Base-by-base conservation (phyloP, 176 grass and related monocot species). In the Aegilops umbellulata region DNA sequence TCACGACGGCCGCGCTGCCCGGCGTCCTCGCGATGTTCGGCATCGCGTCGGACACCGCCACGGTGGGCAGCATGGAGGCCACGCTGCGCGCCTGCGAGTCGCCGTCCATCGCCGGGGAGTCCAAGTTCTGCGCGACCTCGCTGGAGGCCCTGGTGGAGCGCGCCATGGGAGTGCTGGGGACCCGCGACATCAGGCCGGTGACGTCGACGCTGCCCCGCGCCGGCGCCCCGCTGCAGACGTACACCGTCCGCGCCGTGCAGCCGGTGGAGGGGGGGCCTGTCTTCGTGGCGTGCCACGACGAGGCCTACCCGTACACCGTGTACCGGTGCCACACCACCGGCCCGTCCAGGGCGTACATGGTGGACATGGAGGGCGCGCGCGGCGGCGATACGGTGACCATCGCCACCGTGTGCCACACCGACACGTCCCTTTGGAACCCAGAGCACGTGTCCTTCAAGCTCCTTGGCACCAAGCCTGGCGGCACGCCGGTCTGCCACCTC, bases 361-460 rank as follows among this genome's bases (percentile, higher is more conserved):
- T 88, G 81, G 85, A 91, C 12, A 88, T 91, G 89, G 77, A 84
- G 51, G 82, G 69, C 17, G 6, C 9, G 10, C 22, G 12, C 60
- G 60, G 23, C 67, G 10, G 39, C 29, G 58, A 5, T 35, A 36
- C 9, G 29, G 19, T 91, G 61, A 69, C 47, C 68, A 53, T 91
- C 27, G 89, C 69, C 22, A 70, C 77, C n/a, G 39, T 91, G 23
- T 91, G 89, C 89, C 89, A 88, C 81, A 91, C 81, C 69, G 70
- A 91, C 77, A 91, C 85, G 62, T 84, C 85, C 0, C 38, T 6
- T 69, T 88, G 89, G 89, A 81, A 85, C 69, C 89, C 89, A 51
- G 77, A 88, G 81, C 89, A 91, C 81, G 38, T 81, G 2, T 87
- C 89, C 16, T 91, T 91, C 89, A 88, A 81, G 90, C 82, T 91